Evolutionary conservation across 2,329 filamentous ascomycete genomes (phyloP), one percentile per base, ranked within the genome.

Genomic region (Claviceps purpurea): DNA sequence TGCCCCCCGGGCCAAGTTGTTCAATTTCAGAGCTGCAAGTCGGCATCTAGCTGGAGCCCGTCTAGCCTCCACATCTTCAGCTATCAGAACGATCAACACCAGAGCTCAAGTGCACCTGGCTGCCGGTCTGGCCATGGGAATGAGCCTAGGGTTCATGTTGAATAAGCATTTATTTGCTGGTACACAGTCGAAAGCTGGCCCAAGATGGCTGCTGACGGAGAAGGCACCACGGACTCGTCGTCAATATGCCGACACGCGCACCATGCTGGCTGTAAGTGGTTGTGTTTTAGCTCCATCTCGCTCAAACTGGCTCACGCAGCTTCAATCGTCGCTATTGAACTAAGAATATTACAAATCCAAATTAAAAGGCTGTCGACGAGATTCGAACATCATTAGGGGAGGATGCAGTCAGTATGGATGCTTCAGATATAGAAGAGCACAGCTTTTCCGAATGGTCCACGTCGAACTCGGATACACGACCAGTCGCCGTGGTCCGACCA

Each of bases 401-500:
- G 41, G 80, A 83, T 50, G 65, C 73, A 1, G 76, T 87, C 48
- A 82, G 73, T 59, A 79, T 77, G 13, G 82, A 87, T 59, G 70
- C 78, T 44, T 80, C 83, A 43, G 81, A 82, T 45, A 67, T 87
- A 2, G 74, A 79, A 20, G 66, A 71, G 46, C 84, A 87, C 60
- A 82, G 83, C 14, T 81, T 79, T 63, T 86, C 82, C 0, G 83
- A 86, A 61, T 86, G 82, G 82, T 85, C 81, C 0, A 79, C 79
- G 1, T 76, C 82, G 58, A 87, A 87, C 60, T 78, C 79, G 30
- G 72, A 79, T 34, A 73, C 73, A 20, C 69, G 84, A 1, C 81
- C 84, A 0, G 75, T 84, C 5, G 82, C 83, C 1, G 73, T 87
- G 8, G 78, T 78, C 2, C 83, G 83, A 56, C 84, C 84, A 0